Percentiles rank a stretch among this genome's conserved stretches.
These are phyloP conservation scores for Aspergillus ochraceus DNA, from an alignment of 2,329 filamentous ascomycete species.

Conservation along the genomic window DNA sequence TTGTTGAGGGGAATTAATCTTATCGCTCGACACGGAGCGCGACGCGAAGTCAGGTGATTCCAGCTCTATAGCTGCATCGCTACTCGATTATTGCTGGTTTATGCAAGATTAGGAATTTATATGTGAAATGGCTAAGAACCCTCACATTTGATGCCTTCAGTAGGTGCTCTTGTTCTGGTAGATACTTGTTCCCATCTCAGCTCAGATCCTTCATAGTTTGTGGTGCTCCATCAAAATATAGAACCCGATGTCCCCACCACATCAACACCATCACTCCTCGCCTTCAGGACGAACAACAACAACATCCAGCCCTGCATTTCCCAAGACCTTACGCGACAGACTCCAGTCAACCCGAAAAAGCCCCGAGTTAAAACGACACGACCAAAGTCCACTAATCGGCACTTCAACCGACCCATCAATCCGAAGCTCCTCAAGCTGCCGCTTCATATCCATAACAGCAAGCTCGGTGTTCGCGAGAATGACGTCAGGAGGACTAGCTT, in stretches of 20 bases:
- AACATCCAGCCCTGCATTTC: conserved; percentile 36
- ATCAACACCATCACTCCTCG: conserved; percentile 6
- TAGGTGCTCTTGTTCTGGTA: neutral
- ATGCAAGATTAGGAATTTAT: neutral
- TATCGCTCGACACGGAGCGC: conserved; percentile 3
- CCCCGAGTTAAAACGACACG: conserved; percentile 60
- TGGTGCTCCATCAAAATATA: neutral
- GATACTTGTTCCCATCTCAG: neutral
- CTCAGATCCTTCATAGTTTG: too few species aligned
- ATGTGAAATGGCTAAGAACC: neutral
- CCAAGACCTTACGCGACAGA: conserved; percentile 47
- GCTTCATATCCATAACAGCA: conserved; percentile 52
- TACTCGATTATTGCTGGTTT: neutral
- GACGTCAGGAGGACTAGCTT: conserved; percentile 32
- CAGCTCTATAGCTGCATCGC: neutral
- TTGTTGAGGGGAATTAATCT: neutral
- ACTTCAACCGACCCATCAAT: conserved; percentile 1
- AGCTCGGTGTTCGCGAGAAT: conserved; percentile 53
- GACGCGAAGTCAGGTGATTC: conserved; percentile 22
- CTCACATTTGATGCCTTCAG: neutral
- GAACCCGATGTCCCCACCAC: neutral
- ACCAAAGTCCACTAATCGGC: conserved; percentile 41
- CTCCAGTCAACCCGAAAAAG: conserved; percentile 58
- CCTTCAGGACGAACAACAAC: conserved; percentile 33
- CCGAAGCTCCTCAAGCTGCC: conserved; percentile 6